Percentiles rank a stretch among this genome's conserved stretches.
Conservation (phyloP, 2,329 filamentous ascomycete genomes). For the Neurospora crassa region DNA sequence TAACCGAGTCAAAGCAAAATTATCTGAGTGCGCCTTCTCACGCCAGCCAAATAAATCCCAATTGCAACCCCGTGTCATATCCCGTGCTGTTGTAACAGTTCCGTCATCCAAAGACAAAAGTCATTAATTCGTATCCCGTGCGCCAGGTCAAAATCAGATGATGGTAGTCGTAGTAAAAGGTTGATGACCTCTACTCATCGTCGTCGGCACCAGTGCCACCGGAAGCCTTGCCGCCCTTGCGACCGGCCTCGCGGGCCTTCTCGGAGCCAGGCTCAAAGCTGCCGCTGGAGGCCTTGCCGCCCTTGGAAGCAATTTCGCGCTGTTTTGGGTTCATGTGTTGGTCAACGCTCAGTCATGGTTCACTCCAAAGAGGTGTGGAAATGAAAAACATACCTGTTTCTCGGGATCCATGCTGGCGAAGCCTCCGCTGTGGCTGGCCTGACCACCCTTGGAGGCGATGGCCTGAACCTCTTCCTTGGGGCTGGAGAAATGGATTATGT, state of each 20-base stretch:
- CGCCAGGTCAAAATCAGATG: background rate
- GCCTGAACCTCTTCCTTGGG: conserved; percentile 30
- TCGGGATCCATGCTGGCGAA: background rate
- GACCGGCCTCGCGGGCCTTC: conserved; percentile 42
- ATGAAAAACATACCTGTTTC: conserved; percentile 23
- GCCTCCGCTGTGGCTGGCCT: conserved; percentile 5
- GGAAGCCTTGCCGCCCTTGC: conserved; percentile 35
- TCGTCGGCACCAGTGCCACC: background rate
- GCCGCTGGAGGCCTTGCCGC: conserved; percentile 42
- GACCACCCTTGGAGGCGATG: conserved; percentile 11
- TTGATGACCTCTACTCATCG: conserved; percentile 3
- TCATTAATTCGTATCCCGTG: background rate
- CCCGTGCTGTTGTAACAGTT: background rate
- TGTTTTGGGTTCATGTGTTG: conserved; percentile 21
- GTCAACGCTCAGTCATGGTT: background rate
- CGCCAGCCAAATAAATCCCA: background rate
- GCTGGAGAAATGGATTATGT: conserved; percentile 11
- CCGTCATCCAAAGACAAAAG: background rate
- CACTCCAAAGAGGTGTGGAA: no score
- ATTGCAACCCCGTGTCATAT: background rate
- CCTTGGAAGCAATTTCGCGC: conserved; percentile 45
- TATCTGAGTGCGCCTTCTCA: background rate
- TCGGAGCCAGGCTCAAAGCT: conserved; percentile 45
- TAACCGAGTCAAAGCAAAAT: background rate
- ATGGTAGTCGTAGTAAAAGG: background rate